A percentile compares a stretch with the other conserved stretches of the same genome.
phyloP scores from a whole-genome alignment of 768 basidiomycete species.

The Coprinellus micaceus region DNA sequence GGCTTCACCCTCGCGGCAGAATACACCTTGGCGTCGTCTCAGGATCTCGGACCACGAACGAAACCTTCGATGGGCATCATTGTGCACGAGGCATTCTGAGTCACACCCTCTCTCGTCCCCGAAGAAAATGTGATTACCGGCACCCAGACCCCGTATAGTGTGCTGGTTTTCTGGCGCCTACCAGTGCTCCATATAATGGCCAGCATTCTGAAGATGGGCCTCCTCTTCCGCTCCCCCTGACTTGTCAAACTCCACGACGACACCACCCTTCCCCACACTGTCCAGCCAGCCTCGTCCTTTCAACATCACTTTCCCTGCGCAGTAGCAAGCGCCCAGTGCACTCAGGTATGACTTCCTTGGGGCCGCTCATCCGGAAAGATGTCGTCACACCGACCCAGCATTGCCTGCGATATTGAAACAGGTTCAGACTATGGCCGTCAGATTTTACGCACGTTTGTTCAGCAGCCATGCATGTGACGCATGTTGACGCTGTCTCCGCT shows the following conservation, averaged over 20 bases:
- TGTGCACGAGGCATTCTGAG: constrained; percentile 18
- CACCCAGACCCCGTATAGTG: background rate
- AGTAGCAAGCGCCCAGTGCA: constrained; percentile 63
- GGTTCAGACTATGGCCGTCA: constrained; percentile 42
- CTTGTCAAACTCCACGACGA: constrained; percentile 24
- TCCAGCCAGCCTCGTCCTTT: constrained; percentile 65
- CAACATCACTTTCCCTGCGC: constrained; percentile 52
- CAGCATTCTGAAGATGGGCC: constrained; percentile 13
- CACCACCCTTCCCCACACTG: constrained; percentile 74
- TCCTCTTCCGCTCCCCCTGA: constrained; percentile 17
- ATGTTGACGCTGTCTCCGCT: constrained; percentile 24
- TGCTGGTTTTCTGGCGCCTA: constrained; percentile 17
- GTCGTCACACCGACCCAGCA: constrained; percentile 50
- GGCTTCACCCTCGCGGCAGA: background rate
- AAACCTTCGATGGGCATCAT: constrained; percentile 31
- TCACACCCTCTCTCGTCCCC: constrained; percentile 11
- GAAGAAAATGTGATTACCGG: background rate
- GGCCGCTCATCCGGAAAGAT: constrained; percentile 37
- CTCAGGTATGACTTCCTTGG: constrained; percentile 48
- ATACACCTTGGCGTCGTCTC: constrained; percentile 16
- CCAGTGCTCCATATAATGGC: constrained; percentile 7
- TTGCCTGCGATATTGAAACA: constrained; percentile 54
- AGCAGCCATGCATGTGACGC: constrained; percentile 32
- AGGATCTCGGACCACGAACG: constrained; percentile 11
- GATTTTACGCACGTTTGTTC: constrained; percentile 35